A percentile compares a stretch with the other conserved stretches of the same genome.
Conservation (phyloP, 2,329 filamentous ascomycete genomes). For the Beauveria medogensis region DNA sequence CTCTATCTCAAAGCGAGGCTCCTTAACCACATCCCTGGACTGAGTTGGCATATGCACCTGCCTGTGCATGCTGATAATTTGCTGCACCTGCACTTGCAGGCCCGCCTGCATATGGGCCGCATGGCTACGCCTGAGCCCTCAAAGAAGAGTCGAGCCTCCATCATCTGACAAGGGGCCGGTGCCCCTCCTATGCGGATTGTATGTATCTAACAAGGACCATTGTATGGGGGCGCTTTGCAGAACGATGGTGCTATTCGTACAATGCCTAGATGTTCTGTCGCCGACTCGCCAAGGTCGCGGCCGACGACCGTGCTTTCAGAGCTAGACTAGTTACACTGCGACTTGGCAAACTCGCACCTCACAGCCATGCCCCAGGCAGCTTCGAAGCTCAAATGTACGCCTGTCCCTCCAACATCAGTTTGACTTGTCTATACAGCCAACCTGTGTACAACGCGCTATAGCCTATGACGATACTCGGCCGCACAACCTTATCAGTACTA, state of each 20-base stretch:
- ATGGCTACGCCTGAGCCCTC: conserved; percentile 6
- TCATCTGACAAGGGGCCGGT: conserved; percentile 3
- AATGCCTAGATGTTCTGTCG: neutral
- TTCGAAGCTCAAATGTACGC: neutral
- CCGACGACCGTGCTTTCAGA: neutral
- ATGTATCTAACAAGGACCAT: neutral
- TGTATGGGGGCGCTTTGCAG: neutral
- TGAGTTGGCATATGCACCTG: conserved; percentile 1
- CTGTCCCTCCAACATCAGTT: neutral
- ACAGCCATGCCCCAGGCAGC: neutral
- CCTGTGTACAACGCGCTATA: neutral
- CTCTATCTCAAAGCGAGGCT: neutral
- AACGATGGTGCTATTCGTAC: neutral
- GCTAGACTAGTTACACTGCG: neutral
- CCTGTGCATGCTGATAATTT: conserved; percentile 9
- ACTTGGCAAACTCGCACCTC: neutral
- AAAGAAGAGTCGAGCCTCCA: neutral
- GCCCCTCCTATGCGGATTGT: neutral
- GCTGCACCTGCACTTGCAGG: conserved; percentile 9
- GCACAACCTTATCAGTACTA: neutral
- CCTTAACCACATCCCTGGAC: neutral
- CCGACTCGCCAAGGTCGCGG: neutral
- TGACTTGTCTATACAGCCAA: neutral
- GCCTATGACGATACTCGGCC: neutral
- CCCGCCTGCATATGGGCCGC: conserved; percentile 3